Base-by-base conservation (phyloP, 106 monocot genomes). In the Triglochin maritima region DNA sequence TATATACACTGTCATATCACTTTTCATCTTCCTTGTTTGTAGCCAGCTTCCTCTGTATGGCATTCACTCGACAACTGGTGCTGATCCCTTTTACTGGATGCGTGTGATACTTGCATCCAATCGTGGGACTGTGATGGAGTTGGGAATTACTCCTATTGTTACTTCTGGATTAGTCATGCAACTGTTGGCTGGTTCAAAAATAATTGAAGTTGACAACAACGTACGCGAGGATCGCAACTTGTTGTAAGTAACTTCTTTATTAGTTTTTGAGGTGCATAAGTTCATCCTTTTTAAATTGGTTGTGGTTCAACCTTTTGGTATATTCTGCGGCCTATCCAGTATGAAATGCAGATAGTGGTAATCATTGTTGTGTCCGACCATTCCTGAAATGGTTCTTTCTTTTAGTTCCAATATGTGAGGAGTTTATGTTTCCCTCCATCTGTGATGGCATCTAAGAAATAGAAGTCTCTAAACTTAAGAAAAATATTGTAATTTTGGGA, bases 21-120 rank as follows among this genome's bases (percentile, higher is more conserved):
- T 75, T 42, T 75, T 75, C 75, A 68, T 75, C 47, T 75, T 75
- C 42, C 60, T 75, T 53, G 75, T 75, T 3, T 75, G 75, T 48
- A 75, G 75, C 50, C 75, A 75, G 68, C 67, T 75, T 8, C 75
- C 75, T 9, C 66, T 75, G 6, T 75, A 75, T 68, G 75, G 75
- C 10, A 75, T 75, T 58, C 75, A 75, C 50, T 75, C 75, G 12
- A 75, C 75, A 44, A 75, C 75, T 29, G 75, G 75, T 3, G 75
- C 75, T 9, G 75, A 75, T 60, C 75, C 75, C 47, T 75, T 75
- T 59, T 75, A 75, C 60, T 75, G 75, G 75, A 75, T 75, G 75
- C 75, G 75, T 75, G 75, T 68, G 50, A 75, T 75, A 59, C 67
- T 75, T 67, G 75, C 75, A 16, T 75, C 75, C 6, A 75, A 60